phyloP scores from a whole-genome alignment of 148 eudicot genomes.

The Diospyros kaki region DNA sequence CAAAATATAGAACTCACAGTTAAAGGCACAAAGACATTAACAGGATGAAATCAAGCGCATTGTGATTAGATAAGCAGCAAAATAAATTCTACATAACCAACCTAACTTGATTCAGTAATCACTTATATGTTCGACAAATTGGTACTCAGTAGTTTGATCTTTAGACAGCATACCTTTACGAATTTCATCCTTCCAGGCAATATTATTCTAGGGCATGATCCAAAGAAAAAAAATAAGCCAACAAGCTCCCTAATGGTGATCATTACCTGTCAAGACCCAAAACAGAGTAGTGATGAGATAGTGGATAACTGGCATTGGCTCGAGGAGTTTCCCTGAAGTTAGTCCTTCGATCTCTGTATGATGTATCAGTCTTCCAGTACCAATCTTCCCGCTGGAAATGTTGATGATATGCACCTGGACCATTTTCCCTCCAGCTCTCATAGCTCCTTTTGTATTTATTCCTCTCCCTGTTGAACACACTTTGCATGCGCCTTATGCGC shows the following conservation, averaged over 20 bases:
- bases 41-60: no score
- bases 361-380: slow-evolving; percentile 89
- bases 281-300: slow-evolving; percentile 90
- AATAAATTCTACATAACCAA: no score
- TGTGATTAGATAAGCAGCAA: no score
- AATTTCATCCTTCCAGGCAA: no score
- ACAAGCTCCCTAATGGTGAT: background rate
- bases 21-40: no score
- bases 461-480: slow-evolving; percentile 92
- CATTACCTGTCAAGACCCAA: slow-evolving; percentile 95
- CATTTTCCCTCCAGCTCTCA: slow-evolving; percentile 88
- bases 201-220: no score
- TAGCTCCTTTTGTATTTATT: slow-evolving; percentile 65
- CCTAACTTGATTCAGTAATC: no score
- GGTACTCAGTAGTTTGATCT: no score
- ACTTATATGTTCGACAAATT: no score
- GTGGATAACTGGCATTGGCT: slow-evolving; percentile 34
- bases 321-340: slow-evolving; percentile 65
- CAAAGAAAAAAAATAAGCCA: no score
- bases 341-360: slow-evolving; percentile 45
- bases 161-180: no score
- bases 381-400: slow-evolving; percentile 92
- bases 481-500: slow-evolving; percentile 96
- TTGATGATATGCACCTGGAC: slow-evolving; percentile 67
- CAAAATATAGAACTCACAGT: no score